Conservation (phyloP, 2,329 filamentous ascomycete genomes). For the Apiospora aurea region DNA sequence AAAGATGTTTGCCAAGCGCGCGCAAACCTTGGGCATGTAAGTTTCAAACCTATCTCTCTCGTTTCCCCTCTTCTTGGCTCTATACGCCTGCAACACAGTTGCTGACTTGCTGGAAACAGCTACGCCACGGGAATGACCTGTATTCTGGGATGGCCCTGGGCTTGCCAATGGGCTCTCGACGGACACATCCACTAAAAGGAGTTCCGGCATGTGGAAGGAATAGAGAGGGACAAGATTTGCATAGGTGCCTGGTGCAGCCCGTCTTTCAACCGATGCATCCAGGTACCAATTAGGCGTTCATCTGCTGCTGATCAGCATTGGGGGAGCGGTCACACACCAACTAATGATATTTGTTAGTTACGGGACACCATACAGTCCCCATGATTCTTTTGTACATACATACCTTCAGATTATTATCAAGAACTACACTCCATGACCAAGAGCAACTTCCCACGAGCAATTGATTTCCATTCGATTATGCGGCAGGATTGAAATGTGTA, state of each 20-base stretch:
- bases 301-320: slow-evolving; percentile 1
- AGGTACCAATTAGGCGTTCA: not conserved
- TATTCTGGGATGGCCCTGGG: slow-evolving; percentile 24
- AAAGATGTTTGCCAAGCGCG: slow-evolving; percentile 4
- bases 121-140: slow-evolving; percentile 18
- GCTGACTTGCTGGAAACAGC: slow-evolving; percentile 1
- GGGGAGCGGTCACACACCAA: not conserved
- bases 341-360: slow-evolving; percentile 7
- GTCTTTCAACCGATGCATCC: not conserved
- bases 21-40: slow-evolving; percentile 17
- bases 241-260: not conserved
- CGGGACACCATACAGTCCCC: not conserved
- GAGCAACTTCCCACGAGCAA: not conserved
- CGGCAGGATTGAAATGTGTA: not conserved
- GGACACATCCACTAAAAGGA: slow-evolving; percentile 22
- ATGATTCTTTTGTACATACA: slow-evolving; percentile 16
- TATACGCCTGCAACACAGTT: not conserved
- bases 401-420: slow-evolving; percentile 7
- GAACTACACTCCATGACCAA: not conserved
- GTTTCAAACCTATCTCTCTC: not conserved
- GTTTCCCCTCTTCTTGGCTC: not conserved
- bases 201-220: not conserved
- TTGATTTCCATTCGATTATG: not conserved
- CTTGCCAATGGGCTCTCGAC: slow-evolving; percentile 17
- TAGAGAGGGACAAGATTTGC: not conserved